Percentiles rank a stretch among this genome's conserved stretches.
These are phyloP conservation scores for Claviceps africana DNA, from an alignment of 2,329 filamentous ascomycete species.

Conservation along the genomic window DNA sequence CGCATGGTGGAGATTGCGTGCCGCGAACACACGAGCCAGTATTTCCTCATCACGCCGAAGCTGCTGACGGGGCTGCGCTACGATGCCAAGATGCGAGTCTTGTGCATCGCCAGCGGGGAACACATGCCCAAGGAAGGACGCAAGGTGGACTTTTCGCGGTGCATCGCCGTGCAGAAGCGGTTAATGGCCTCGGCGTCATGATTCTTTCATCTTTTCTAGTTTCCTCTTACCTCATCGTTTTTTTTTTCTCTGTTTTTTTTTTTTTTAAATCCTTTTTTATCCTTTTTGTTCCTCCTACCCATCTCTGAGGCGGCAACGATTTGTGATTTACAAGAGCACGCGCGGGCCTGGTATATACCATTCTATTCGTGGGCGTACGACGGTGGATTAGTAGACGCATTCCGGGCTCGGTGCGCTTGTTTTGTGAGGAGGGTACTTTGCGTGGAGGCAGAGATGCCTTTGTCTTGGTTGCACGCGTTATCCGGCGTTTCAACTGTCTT, in stretches of 20 bases:
- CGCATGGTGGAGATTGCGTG: conserved; percentile 98
- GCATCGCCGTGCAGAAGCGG: conserved; percentile 29
- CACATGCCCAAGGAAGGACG: conserved; percentile 42
- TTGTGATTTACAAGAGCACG: no score
- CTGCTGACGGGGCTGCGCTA: conserved; percentile 75
- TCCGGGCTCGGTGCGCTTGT: no score
- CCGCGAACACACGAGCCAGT: conserved; percentile 62
- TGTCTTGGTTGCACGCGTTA: no score
- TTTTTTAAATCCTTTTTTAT: no score
- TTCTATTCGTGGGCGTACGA: no score
- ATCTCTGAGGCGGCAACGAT: no score
- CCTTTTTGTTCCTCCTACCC: no score
- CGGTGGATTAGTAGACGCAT: no score
- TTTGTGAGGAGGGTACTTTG: no score
- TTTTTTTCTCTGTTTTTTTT: neutral
- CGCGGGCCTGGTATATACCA: no score
- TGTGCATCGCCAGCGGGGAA: conserved; percentile 88
- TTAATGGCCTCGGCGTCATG: conserved; percentile 21
- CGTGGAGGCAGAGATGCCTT: no score
- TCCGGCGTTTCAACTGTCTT: no score
- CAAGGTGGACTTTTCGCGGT: conserved; percentile 34
- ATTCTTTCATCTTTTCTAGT: neutral
- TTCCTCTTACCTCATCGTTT: neutral
- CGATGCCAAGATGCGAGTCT: conserved; percentile 78
- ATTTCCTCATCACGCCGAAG: conserved; percentile 97